Evolutionary conservation across 2,329 filamentous ascomycete genomes (phyloP).

Genomic region (Neonectria punicea): DNA sequence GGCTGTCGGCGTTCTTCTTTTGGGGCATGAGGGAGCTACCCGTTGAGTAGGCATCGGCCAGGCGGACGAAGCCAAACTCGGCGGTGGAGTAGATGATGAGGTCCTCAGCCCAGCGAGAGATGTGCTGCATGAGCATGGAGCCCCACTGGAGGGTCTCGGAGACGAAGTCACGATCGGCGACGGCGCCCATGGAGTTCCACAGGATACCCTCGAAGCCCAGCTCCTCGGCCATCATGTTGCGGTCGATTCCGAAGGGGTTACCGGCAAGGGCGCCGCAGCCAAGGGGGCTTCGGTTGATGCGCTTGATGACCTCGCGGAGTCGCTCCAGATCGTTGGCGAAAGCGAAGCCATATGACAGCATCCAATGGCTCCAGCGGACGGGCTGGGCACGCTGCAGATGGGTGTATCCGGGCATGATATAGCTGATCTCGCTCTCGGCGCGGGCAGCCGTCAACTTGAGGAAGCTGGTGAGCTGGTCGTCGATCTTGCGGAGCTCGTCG

Average conservation of each 20-base stretch:
- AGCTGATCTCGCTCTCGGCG: constrained; percentile 58
- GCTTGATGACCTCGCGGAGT: constrained; percentile 75
- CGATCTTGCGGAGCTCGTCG: constrained; percentile 38
- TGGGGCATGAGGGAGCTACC: constrained; percentile 83
- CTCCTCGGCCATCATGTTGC: constrained; percentile 81
- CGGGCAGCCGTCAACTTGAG: constrained; percentile 36
- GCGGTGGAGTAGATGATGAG: constrained; percentile 68
- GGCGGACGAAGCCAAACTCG: constrained; percentile 79
- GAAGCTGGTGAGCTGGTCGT: constrained; percentile 39
- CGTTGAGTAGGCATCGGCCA: constrained; percentile 84
- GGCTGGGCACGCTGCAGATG: constrained; percentile 86
- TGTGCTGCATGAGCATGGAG: too few species aligned
- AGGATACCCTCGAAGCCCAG: constrained; percentile 81
- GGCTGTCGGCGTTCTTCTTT: constrained; percentile 85
- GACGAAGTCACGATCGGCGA: too few species aligned
- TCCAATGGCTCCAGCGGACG: constrained; percentile 84
- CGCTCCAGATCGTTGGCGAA: constrained; percentile 82
- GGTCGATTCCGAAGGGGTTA: constrained; percentile 84
- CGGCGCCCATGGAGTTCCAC: constrained; percentile 69
- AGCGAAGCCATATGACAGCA: constrained; percentile 77
- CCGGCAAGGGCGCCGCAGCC: constrained; percentile 83
- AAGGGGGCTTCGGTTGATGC: constrained; percentile 79
- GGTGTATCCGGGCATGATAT: constrained; percentile 89
- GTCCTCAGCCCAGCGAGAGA: too few species aligned
- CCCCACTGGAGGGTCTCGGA: too few species aligned